These are phyloP conservation scores for Trichoderma erinaceum DNA, from an alignment of 495 filamentous ascomycete species.

Conservation along the genomic window DNA sequence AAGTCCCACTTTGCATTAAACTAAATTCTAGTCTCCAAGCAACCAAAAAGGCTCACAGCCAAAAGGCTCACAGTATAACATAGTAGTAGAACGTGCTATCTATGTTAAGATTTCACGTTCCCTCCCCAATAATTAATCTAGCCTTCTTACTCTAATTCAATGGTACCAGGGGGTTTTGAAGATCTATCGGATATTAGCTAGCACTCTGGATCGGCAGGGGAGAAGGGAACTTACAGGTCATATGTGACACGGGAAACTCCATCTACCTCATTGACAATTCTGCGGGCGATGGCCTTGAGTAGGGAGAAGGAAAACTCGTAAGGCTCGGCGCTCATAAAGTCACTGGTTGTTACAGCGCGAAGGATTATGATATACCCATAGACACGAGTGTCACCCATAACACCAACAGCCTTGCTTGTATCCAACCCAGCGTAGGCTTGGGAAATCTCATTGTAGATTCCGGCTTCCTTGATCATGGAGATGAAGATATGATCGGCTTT, in stretches of 20 bases:
- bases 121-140: too few species aligned
- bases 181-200: too few species aligned
- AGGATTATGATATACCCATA: constrained; percentile 44
- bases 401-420: constrained; percentile 62
- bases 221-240: constrained; percentile 23
- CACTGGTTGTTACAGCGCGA: constrained; percentile 67
- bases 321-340: constrained; percentile 70
- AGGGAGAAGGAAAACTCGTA: constrained; percentile 63
- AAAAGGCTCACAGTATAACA: too few species aligned
- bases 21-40: too few species aligned
- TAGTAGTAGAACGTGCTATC: too few species aligned
- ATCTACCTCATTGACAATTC: constrained; percentile 82
- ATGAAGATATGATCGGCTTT: constrained; percentile 89
- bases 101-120: too few species aligned
- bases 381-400: constrained; percentile 72
- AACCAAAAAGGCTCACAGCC: too few species aligned
- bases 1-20: too few species aligned
- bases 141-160: too few species aligned
- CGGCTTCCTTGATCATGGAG: constrained; percentile 73
- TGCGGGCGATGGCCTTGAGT: constrained; percentile 55
- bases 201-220: too few species aligned
- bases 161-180: too few species aligned
- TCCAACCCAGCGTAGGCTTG: constrained; percentile 82
- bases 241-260: constrained; percentile 50
- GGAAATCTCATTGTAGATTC: constrained; percentile 72